A percentile compares a stretch with the other conserved stretches of the same genome.
Evolutionary conservation across 2,329 filamentous ascomycete genomes (phyloP).

Genomic region (Aspergillaceae sp.): DNA sequence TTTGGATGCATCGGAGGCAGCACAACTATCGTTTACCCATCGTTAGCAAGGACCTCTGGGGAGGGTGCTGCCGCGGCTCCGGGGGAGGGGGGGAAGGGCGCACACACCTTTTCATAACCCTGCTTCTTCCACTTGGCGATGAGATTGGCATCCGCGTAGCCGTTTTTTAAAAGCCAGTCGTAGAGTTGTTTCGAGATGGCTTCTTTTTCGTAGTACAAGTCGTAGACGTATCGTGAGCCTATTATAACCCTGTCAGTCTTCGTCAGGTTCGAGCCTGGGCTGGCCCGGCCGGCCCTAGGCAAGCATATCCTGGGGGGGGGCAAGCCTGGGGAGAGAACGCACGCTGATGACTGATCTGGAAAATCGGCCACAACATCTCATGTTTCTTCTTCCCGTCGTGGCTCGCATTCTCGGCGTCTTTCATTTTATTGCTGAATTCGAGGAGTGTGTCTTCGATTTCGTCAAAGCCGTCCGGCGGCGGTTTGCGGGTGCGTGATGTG

Average conservation of each 20-base stretch:
- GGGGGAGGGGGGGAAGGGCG: not conserved
- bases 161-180: slow-evolving; percentile 94
- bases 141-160: slow-evolving; percentile 86
- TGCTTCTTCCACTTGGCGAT: slow-evolving; percentile 99
- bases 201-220: slow-evolving; percentile 95
- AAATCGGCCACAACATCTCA: slow-evolving; percentile 92
- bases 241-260: not conserved
- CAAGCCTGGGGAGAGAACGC: slow-evolving; percentile 27
- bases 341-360: slow-evolving; percentile 92
- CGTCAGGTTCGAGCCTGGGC: not conserved
- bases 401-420: slow-evolving; percentile 78
- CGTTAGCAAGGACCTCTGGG: not conserved
- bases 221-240: slow-evolving; percentile 83
- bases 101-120: slow-evolving; percentile 81
- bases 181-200: slow-evolving; percentile 88
- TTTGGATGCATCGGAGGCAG: slow-evolving; percentile 92
- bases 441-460: slow-evolving; percentile 61
- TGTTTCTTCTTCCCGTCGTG: slow-evolving; percentile 73
- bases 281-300: not conserved
- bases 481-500: slow-evolving; percentile 52
- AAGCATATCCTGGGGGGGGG: not conserved
- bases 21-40: slow-evolving; percentile 54
- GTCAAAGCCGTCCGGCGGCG: slow-evolving; percentile 58
- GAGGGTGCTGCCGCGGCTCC: not conserved
- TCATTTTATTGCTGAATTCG: slow-evolving; percentile 61